Conservation (phyloP, 768 basidiomycete genomes). For the Boletus vinaceobasis region DNA sequence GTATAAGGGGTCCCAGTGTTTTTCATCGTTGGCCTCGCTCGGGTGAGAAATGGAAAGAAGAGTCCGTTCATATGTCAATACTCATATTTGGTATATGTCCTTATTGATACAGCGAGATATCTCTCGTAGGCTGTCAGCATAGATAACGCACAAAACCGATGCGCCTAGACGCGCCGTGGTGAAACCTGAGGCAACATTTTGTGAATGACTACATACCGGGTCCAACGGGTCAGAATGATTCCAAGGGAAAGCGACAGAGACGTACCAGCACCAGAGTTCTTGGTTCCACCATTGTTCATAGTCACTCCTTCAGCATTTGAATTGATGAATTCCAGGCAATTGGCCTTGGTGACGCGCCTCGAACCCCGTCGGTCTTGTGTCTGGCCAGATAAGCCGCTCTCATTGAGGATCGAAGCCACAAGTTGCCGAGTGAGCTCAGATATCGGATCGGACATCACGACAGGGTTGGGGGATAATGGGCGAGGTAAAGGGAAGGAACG, state of each 20-base stretch:
- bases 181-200: background rate
- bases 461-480: background rate
- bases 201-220: conserved; percentile 9
- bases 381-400: background rate
- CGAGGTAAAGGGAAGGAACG: background rate
- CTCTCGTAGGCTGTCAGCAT: background rate
- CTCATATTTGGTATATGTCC: too few species aligned
- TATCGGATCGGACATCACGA: background rate
- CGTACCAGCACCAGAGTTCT: conserved; percentile 11
- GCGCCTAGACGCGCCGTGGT: background rate
- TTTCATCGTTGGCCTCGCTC: background rate
- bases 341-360: background rate
- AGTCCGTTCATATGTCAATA: background rate
- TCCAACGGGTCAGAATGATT: background rate
- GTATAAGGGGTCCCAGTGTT: background rate
- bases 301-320: conserved; percentile 3
- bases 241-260: background rate
- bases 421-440: background rate
- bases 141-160: too few species aligned
- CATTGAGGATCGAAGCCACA: background rate
- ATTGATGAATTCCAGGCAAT: background rate
- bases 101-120: background rate
- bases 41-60: too few species aligned
- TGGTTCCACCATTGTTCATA: conserved; percentile 1
- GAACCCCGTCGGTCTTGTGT: background rate